Percentiles rank a stretch among this genome's conserved stretches.
Conservation (phyloP, 2,329 filamentous ascomycete genomes). For the Dactylellina leptospora region DNA sequence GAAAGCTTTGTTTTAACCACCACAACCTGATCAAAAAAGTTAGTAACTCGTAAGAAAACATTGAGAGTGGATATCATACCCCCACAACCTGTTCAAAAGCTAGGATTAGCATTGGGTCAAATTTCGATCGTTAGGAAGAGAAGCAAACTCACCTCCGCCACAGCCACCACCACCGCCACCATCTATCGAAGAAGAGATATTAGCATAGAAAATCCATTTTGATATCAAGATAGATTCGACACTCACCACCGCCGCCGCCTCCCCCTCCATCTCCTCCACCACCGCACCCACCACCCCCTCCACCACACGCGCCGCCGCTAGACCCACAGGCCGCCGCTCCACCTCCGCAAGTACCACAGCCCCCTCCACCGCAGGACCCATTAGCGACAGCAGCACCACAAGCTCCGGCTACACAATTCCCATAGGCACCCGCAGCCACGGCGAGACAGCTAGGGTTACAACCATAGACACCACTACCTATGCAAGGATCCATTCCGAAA, state of each 20-base stretch:
- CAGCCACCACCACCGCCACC: slow-evolving; percentile 25
- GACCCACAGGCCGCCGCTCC: slow-evolving; percentile 32
- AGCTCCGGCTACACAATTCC: slow-evolving; percentile 38
- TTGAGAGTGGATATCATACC: too few species aligned
- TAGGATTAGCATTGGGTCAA: too few species aligned
- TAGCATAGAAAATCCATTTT: not conserved
- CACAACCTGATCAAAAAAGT: too few species aligned
- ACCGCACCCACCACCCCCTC: slow-evolving; percentile 19
- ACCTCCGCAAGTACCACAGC: slow-evolving; percentile 30
- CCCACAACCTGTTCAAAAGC: too few species aligned
- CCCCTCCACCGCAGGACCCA: slow-evolving; percentile 39
- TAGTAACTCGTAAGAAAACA: too few species aligned
- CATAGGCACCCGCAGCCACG: slow-evolving; percentile 29
- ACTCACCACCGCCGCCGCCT: slow-evolving; percentile 31
- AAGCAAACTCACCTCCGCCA: slow-evolving; percentile 25
- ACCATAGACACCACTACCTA: slow-evolving; percentile 44
- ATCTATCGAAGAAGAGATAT: not conserved
- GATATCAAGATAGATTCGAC: not conserved
- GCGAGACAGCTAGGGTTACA: slow-evolving; percentile 40
- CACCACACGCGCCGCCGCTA: slow-evolving; percentile 30
- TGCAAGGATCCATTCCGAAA: slow-evolving; percentile 52
- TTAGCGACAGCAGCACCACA: slow-evolving; percentile 36
- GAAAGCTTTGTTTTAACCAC: too few species aligned
- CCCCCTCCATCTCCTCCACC: slow-evolving; percentile 29
- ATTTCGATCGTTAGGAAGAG: too few species aligned